Evolutionary conservation across 1,284 basidiomycete species (phyloP), one percentile per base, ranked within the genome.

Genomic region (Phylloboletellus chloephorus): DNA sequence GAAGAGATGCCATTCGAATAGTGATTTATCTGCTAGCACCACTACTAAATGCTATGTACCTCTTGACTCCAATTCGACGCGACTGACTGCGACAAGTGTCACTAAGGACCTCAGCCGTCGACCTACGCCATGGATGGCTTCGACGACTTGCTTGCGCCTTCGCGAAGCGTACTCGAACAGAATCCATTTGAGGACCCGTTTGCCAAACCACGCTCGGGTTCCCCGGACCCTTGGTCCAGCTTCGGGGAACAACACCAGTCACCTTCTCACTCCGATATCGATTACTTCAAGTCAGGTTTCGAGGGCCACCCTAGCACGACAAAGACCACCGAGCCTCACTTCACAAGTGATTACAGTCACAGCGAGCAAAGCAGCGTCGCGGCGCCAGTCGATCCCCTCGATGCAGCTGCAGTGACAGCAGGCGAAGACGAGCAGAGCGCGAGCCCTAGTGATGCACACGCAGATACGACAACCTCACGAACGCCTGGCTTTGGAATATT

Each of bases 1-100:
- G 80, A 87, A 51, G 65, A 64, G 34, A 93, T 95, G 89, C 89
- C 91, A 7, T 77, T 79, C 37, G 90, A 93, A 58, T 93, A 63
- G 37, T 38, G 40, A 40, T 28, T 42, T n/a, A n/a, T n/a, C n/a
- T n/a, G 39, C 29, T 36, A 28, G 37, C 17, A 37, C 22, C 29
- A n/a, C 10, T 24, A 23, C 24, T 42, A 29, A 22, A 31, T 39
- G 40, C 37, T 41, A 38, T 40, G 44, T 54, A 46, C 25, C 32
- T 31, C 28, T 37, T 52, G 45, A 43, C 33, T 45, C 15, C 11
- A n/a, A n/a, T 13, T 13, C 3, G 7, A 5, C 12, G 17, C 10
- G n/a, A 11, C 31, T 13, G 5, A 13, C 15, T 34, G 17, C 23
- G 9, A 40, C 37, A 2, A n/a, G n/a, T 22, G 22, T 16, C 12